Evolutionary conservation across 495 filamentous ascomycete genomes (phyloP).

Genomic region (Elasticomyces elasticus): DNA sequence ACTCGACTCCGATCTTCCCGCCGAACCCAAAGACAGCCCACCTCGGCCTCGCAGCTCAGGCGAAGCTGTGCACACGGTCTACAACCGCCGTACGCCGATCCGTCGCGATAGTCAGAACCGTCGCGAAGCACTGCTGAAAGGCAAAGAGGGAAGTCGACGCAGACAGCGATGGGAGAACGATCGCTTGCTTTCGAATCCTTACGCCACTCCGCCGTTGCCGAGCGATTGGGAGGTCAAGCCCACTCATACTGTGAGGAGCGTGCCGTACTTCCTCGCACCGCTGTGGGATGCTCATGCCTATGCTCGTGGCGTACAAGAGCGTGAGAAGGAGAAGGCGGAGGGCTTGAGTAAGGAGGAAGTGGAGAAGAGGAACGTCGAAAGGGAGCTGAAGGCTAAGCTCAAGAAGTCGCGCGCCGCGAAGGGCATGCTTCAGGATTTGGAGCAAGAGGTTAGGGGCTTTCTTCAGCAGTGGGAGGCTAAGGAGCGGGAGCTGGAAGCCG

Average conservation of each 20-base stretch:
- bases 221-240: constrained; percentile 73
- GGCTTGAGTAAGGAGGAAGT: constrained; percentile 32
- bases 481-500: constrained; percentile 35
- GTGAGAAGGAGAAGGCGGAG: constrained; percentile 35
- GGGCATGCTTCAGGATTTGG: constrained; percentile 31
- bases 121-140: constrained; percentile 75
- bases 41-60: neutral
- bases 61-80: constrained; percentile 15
- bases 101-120: constrained; percentile 53
- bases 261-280: constrained; percentile 84
- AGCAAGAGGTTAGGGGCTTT: constrained; percentile 30
- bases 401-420: constrained; percentile 60
- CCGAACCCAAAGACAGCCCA: neutral
- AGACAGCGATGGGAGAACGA: constrained; percentile 94
- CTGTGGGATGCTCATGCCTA: constrained; percentile 70
- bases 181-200: constrained; percentile 75
- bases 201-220: constrained; percentile 68
- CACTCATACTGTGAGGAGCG: constrained; percentile 60
- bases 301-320: constrained; percentile 9
- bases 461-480: constrained; percentile 29
- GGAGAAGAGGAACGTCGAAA: constrained; percentile 42
- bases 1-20: constrained; percentile 32
- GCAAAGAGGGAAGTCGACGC: constrained; percentile 82
- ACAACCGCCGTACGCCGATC: constrained; percentile 28
- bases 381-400: constrained; percentile 53